Evolutionary conservation across 768 basidiomycete genomes (phyloP), one percentile per base, ranked within the genome.

Genomic region (Lactarius hatsudake): DNA sequence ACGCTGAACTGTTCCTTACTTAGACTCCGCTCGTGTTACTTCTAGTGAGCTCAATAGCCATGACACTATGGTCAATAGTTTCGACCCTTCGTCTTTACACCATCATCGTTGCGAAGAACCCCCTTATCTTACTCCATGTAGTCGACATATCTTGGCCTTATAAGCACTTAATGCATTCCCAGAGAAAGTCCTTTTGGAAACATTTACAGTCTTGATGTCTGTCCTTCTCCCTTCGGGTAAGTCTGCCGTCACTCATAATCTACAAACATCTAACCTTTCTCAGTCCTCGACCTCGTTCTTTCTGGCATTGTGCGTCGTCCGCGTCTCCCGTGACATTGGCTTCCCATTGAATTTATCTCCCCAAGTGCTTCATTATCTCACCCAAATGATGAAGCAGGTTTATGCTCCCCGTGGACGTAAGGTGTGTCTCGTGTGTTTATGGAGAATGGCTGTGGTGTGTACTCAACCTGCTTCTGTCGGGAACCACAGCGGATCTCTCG

Each of bases 1-100:
- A 40, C 38, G 20, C 42, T 66, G 26, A 66, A 5, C 34, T 13
- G 15, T 58, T 48, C 15, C n/a, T 45, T 28, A 40, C 26, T 38
- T 34, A 66, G 65, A 48, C 20, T 2, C 55, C 56, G 3, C 61
- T 66, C n/a, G 57, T 63, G 28, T 32, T 45, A 59, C 42, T 67
- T 59, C 20, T 67, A 17, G 53, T 67, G 8, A 6, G 23, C 12
- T 63, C 58, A 12, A 42, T 36, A 18, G 58, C 6, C 40, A 15
- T 63, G 40, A 30, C 62, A 4, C 2, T 59, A 1, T 55, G 48
- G 62, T 32, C 38, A 15, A 59, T 54, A 23, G 2, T 18, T 1
- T 0, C 13, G 4, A 13, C 7, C 18, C 23, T 59, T 20, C 28
- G 34, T 34, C 17, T 58, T 32, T n/a, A 32, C 32, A 12, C 7